Conservation (phyloP, 345 rosid species). For the Euphorbia lathyris region DNA sequence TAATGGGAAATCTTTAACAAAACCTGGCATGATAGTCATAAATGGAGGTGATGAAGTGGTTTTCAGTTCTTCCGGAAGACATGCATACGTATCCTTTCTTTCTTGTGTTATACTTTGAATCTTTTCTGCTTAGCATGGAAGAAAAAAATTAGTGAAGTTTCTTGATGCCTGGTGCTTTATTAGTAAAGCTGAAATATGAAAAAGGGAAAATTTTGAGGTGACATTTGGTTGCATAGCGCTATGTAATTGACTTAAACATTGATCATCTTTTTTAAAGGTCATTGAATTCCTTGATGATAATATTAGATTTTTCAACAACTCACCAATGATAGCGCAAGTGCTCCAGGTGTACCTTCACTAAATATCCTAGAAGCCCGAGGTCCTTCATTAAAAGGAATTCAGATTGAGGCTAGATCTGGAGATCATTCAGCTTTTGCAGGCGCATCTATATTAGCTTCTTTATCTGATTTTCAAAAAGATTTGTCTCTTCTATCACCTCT, state of each 20-base stretch:
- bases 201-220: background rate
- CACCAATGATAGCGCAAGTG: constrained; percentile 52
- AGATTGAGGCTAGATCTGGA: constrained; percentile 75
- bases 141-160: background rate
- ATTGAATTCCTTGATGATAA: constrained; percentile 44
- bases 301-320: constrained; percentile 85
- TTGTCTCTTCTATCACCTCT: constrained; percentile 59
- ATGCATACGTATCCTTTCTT: constrained; percentile 92
- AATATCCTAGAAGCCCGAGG: constrained; percentile 73
- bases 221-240: background rate
- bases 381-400: constrained; percentile 64
- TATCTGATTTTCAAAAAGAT: constrained; percentile 58
- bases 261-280: background rate
- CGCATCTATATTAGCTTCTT: constrained; percentile 86
- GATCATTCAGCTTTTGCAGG: constrained; percentile 85
- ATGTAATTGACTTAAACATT: constrained; percentile 11
- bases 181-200: constrained; percentile 15
- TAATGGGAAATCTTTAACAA: constrained; percentile 60
- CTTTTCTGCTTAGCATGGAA: background rate
- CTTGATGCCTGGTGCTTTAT: background rate
- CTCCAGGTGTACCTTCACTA: constrained; percentile 56
- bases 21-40: constrained; percentile 43
- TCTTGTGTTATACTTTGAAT: background rate
- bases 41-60: constrained; percentile 92
- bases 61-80: constrained; percentile 63